A percentile compares a stretch with the other conserved stretches of the same genome.
phyloP scores from a whole-genome alignment of 345 rosid species.

The Salix purpurea region DNA sequence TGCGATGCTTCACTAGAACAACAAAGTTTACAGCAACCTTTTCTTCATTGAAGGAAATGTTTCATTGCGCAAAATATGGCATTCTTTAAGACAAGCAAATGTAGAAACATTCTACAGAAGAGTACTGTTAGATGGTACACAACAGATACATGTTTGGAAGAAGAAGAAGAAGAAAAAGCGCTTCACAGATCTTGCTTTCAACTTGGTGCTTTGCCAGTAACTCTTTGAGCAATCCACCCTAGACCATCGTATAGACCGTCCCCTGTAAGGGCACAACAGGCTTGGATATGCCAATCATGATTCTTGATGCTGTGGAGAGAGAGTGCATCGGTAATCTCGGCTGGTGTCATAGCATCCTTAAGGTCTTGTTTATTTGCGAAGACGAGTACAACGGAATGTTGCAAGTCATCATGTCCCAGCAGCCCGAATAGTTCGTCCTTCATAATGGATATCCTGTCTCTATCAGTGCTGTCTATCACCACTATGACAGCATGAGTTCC shows the following conservation, averaged over 20 bases:
- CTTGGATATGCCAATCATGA: conserved; percentile 98
- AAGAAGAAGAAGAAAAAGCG: not conserved
- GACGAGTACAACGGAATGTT: conserved; percentile 65
- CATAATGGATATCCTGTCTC: conserved; percentile 77
- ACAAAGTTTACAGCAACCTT: conserved; percentile 13
- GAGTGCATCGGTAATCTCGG: conserved; percentile 78
- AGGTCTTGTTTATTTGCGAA: conserved; percentile 92
- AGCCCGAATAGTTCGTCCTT: conserved; percentile 77
- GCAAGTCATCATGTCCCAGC: conserved; percentile 82
- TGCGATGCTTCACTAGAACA: conserved; percentile 12
- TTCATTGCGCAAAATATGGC: conserved; percentile 19
- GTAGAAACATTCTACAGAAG: conserved; percentile 22
- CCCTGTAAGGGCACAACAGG: conserved; percentile 83
- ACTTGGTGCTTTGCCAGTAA: conserved; percentile 68
- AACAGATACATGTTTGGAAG: conserved; percentile 6
- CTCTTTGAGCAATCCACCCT: conserved; percentile 84
- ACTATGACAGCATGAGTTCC: conserved; percentile 87
- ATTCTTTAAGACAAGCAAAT: conserved; percentile 6
- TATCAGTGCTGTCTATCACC: conserved; percentile 93
- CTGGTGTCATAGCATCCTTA: conserved; percentile 89
- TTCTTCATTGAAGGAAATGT: conserved; percentile 20
- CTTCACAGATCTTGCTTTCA: conserved; percentile 15
- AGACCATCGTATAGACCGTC: conserved; percentile 83
- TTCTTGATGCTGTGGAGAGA: conserved; percentile 89
- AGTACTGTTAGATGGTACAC: conserved; percentile 27